These are phyloP conservation scores for Cutaneotrichosporon mucoides DNA, from an alignment of 1,284 basidiomycete species.

Conservation along the genomic window DNA sequence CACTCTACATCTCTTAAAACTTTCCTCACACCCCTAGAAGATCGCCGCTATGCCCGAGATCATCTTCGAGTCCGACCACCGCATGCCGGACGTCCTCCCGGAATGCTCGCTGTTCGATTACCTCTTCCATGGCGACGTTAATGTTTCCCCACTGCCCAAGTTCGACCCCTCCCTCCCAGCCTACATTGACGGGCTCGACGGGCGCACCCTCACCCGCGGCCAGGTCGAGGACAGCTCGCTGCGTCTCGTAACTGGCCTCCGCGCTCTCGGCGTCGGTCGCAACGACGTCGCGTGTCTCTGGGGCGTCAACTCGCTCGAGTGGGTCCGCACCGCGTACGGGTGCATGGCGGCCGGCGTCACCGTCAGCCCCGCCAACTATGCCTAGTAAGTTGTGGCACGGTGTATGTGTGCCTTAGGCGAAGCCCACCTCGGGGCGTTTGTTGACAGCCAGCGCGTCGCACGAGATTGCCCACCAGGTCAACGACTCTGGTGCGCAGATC, in stretches of 20 bases:
- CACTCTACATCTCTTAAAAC: too few species aligned
- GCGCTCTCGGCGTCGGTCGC: conserved; percentile 23
- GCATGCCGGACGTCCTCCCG: conserved; percentile 2
- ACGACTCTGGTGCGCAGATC: conserved; percentile 56
- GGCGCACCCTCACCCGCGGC: conserved; percentile 58
- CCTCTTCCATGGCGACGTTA: conserved; percentile 4
- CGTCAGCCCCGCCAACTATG: conserved; percentile 41
- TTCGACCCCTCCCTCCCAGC: conserved; percentile 21
- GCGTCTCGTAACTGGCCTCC: conserved; percentile 58
- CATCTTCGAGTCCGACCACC: conserved; percentile 11
- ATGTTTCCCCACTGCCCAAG: conserved; percentile 29
- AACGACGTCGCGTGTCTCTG: conserved; percentile 43
- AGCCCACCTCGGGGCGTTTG: too few species aligned
- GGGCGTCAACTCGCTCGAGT: conserved; percentile 58
- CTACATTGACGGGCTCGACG: conserved; percentile 64
- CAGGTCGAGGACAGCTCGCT: conserved; percentile 58
- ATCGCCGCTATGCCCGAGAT: conserved; percentile 5
- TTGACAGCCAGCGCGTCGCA: conserved; percentile 28
- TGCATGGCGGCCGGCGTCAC: conserved; percentile 43
- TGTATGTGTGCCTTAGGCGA: background rate
- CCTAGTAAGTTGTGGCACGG: conserved; percentile 30
- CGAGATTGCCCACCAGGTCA: conserved; percentile 47
- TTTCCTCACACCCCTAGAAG: background rate
- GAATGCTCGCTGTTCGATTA: conserved; percentile 8
- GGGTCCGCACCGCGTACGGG: conserved; percentile 61